Conservation (phyloP, 495 filamentous ascomycete species). For the Aspergillus indologenus region DNA sequence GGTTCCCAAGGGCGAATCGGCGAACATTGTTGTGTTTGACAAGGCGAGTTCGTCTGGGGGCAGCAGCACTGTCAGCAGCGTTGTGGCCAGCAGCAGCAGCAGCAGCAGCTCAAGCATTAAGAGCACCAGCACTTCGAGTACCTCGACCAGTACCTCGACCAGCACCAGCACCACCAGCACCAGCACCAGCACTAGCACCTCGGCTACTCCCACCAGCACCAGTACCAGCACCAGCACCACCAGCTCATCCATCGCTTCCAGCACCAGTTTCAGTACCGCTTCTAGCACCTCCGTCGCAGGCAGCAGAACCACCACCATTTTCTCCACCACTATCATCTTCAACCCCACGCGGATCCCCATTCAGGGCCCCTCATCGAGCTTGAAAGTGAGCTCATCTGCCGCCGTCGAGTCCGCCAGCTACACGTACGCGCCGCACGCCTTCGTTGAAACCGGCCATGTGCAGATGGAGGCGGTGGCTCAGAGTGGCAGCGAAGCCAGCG, state of each 20-base stretch:
- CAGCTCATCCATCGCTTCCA: conserved; percentile 21
- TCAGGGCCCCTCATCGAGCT: conserved; percentile 23
- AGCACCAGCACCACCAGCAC: conserved; percentile 14
- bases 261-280: conserved; percentile 18
- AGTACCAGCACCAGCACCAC: conserved; percentile 12
- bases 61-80: conserved; percentile 18
- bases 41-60: conserved; percentile 24
- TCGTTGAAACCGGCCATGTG: conserved; percentile 24
- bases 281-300: conserved; percentile 1
- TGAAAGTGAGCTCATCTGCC: conserved; percentile 12
- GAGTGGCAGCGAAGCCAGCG: neutral
- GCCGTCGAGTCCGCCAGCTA: conserved; percentile 22
- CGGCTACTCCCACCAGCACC: conserved; percentile 5
- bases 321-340: conserved; percentile 26
- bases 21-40: conserved; percentile 66
- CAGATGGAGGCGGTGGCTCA: neutral
- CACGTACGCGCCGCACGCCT: conserved; percentile 35
- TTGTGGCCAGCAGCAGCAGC: conserved; percentile 8
- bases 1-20: conserved; percentile 62
- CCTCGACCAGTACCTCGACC: conserved; percentile 13
- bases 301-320: conserved; percentile 13
- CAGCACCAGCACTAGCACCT: conserved; percentile 10
- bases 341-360: conserved; percentile 25
- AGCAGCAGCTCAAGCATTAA: conserved; percentile 19
- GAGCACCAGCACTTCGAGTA: conserved; percentile 19